These are phyloP conservation scores for Russula virescens DNA, from an alignment of 768 basidiomycete species.

Conservation along the genomic window DNA sequence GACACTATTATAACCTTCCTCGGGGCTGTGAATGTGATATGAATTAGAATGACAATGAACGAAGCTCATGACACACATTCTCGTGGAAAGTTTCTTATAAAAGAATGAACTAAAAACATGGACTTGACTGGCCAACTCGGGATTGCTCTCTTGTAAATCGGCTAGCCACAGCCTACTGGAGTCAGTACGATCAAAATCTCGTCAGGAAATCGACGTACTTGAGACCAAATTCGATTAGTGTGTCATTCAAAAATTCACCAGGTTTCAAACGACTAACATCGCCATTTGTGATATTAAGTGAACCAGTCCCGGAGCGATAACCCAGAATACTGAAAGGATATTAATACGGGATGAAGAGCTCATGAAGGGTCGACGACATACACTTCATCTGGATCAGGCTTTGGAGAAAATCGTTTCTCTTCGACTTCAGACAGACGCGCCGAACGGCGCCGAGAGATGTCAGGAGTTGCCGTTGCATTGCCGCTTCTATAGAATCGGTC, in stretches of 20 bases:
- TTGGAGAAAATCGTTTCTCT: conserved; percentile 7
- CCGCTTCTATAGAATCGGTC: conserved; percentile 1
- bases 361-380: not conserved
- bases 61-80: conserved; percentile 39
- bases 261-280: conserved; percentile 71
- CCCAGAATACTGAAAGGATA: conserved; percentile 54
- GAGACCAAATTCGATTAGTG: conserved; percentile 91
- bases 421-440: conserved; percentile 19
- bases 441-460: conserved; percentile 18
- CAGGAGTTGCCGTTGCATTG: not conserved
- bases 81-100: conserved; percentile 86
- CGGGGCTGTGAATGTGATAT: conserved; percentile 31
- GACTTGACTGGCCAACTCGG: conserved; percentile 62
- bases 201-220: conserved; percentile 50
- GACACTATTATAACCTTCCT: conserved; percentile 77
- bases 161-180: conserved; percentile 60
- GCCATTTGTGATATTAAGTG: conserved; percentile 74
- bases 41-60: not conserved
- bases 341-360: not conserved
- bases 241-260: conserved; percentile 91
- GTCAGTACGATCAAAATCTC: conserved; percentile 2
- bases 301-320: conserved; percentile 68
- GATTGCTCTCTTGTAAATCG: conserved; percentile 47
- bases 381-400: conserved; percentile 23
- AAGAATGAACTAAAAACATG: conserved; percentile 98